phyloP scores from a whole-genome alignment of 2,329 filamentous ascomycete species.

The Incumbomyces delicatus region DNA sequence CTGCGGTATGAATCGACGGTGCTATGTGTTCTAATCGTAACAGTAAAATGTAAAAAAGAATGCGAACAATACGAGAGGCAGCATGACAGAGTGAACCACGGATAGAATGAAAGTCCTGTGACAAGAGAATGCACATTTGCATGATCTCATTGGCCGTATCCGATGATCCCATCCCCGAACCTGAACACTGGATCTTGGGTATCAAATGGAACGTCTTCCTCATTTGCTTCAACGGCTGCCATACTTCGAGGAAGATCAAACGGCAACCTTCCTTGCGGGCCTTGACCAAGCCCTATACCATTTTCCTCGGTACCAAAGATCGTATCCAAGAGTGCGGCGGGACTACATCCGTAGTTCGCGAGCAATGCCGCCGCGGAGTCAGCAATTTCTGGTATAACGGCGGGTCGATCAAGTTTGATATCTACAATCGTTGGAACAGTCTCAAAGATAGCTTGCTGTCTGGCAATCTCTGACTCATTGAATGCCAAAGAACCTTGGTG shows the following conservation, averaged over 20 bases:
- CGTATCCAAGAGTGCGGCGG: constrained; percentile 33
- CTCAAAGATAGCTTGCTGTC: constrained; percentile 3
- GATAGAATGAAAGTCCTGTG: no score
- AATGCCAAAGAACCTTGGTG: constrained; percentile 10
- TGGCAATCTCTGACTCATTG: neutral
- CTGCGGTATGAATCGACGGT: no score
- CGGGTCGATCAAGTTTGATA: constrained; percentile 9
- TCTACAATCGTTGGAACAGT: constrained; percentile 12
- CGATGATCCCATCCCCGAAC: constrained; percentile 6
- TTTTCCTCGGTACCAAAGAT: constrained; percentile 23
- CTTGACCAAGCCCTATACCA: constrained; percentile 7
- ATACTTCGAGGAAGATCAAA: constrained; percentile 40
- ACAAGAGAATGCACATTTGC: no score
- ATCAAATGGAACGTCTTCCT: constrained; percentile 7
- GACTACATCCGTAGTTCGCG: constrained; percentile 7
- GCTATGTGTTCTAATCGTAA: no score
- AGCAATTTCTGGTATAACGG: constrained; percentile 33
- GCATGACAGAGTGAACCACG: no score
- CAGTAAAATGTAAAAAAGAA: no score
- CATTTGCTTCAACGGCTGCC: constrained; percentile 30
- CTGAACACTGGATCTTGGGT: constrained; percentile 8
- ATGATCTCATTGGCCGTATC: neutral
- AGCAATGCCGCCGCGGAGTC: constrained; percentile 19
- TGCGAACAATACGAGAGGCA: no score
- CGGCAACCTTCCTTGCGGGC: constrained; percentile 35